These are phyloP conservation scores for Aquilaria malaccensis DNA, from an alignment of 345 rosid species.

Conservation along the genomic window DNA sequence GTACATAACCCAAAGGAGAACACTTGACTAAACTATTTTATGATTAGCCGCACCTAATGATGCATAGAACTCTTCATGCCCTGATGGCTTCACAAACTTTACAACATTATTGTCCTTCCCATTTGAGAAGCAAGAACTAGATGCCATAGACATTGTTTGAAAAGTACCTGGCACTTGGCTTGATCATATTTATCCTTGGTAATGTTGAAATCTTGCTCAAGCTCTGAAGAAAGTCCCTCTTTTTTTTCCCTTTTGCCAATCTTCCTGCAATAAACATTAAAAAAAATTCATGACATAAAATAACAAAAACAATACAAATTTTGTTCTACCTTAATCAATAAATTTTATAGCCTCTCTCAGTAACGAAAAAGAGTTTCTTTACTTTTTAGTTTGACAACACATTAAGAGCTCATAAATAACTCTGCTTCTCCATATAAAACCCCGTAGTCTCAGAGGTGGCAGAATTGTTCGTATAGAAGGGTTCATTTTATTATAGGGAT, in stretches of 20 bases:
- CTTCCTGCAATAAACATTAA: slow-evolving; percentile 49
- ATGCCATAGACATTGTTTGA: slow-evolving; percentile 49
- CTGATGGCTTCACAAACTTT: too few relatives aligned
- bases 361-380: not conserved
- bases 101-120: too few relatives aligned
- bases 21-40: too few relatives aligned
- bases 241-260: slow-evolving; percentile 82
- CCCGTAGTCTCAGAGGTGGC: too few relatives aligned
- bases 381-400: not conserved
- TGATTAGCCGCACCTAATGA: too few relatives aligned
- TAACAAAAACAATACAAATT: slow-evolving; percentile 5
- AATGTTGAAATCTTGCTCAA: slow-evolving; percentile 80
- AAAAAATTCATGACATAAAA: slow-evolving; percentile 10
- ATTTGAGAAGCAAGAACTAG: slow-evolving; percentile 19
- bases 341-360: not conserved
- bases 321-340: slow-evolving; percentile 8
- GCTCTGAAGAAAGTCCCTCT: slow-evolving; percentile 85
- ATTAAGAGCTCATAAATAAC: too few relatives aligned
- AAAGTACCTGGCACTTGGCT: slow-evolving; percentile 35
- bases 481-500: too few relatives aligned
- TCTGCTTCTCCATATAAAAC: too few relatives aligned
- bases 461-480: too few relatives aligned
- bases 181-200: slow-evolving; percentile 56
- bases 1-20: too few relatives aligned
- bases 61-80: too few relatives aligned